Conservation (phyloP, 257 asterid genomes). For the Solanum medicagineum region DNA sequence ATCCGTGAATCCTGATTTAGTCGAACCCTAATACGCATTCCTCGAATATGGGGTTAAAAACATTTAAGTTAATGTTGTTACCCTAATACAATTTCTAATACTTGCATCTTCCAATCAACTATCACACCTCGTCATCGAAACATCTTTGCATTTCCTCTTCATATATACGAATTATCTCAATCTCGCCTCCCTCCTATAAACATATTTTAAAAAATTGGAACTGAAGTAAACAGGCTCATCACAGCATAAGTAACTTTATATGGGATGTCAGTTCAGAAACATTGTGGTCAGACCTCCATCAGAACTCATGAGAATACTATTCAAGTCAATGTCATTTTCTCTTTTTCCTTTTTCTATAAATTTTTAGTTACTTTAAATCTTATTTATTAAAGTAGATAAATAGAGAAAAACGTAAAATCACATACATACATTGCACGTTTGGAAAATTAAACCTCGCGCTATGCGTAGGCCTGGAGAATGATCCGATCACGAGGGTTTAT, state of each 20-base stretch:
- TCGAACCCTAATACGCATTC: not conserved
- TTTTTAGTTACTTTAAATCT: not conserved
- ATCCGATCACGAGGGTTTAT: too few relatives aligned
- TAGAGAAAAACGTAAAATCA: too few relatives aligned
- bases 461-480: too few relatives aligned
- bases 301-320: not conserved
- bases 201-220: not conserved
- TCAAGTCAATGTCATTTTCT: not conserved
- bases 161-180: not conserved
- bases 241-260: not conserved
- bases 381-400: not conserved
- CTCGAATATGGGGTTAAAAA: not conserved
- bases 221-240: not conserved
- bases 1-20: not conserved
- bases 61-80: not conserved
- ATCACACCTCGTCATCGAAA: not conserved
- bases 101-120: too few relatives aligned
- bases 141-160: not conserved
- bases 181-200: not conserved
- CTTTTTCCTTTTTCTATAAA: not conserved
- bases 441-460: too few relatives aligned
- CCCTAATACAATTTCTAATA: too few relatives aligned
- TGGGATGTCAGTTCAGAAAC: not conserved
- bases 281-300: not conserved
- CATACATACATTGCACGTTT: too few relatives aligned